phyloP scores from a whole-genome alignment of 805 yeast genomes.

The Spathaspora gorwiae region DNA sequence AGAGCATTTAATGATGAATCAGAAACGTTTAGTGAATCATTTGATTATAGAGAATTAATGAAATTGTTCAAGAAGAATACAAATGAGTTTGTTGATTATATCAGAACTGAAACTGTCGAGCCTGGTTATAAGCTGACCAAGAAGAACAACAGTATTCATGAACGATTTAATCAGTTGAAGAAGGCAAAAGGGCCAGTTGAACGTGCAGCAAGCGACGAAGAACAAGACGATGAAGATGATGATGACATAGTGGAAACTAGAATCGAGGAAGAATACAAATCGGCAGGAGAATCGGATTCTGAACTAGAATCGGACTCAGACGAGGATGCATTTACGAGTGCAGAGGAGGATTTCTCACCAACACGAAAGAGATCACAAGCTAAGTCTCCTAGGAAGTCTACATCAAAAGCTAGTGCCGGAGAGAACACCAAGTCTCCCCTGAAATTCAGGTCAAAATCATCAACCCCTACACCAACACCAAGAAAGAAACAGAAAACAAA shows the following conservation, averaged over 20 bases:
- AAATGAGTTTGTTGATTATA: conserved; percentile 24
- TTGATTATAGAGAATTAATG: conserved; percentile 37
- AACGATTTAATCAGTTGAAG: conserved; percentile 1
- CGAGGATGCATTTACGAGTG: not conserved
- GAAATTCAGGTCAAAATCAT: not conserved
- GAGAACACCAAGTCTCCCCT: conserved; percentile 7
- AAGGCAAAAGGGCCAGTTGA: not conserved
- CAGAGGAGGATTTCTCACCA: not conserved
- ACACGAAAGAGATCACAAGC: not conserved
- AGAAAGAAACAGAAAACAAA: conserved; percentile 2
- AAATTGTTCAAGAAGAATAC: conserved; percentile 19
- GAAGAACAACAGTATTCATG: not conserved
- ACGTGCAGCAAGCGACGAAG: conserved; percentile 8
- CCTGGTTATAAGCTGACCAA: not conserved
- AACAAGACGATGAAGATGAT: conserved; percentile 15
- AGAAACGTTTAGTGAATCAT: conserved; percentile 26
- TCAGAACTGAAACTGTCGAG: conserved; percentile 7
- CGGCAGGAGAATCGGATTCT: not conserved
- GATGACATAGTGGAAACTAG: conserved; percentile 16
- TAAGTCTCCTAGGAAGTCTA: not conserved
- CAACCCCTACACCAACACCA: conserved; percentile 3
- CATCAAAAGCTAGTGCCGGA: not conserved
- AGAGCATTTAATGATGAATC: conserved; percentile 38
- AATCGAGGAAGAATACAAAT: not conserved
- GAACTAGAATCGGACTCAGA: not conserved